Base-by-base conservation (phyloP, 2,329 filamentous ascomycete genomes). In the Leptographium radiaticola region DNA sequence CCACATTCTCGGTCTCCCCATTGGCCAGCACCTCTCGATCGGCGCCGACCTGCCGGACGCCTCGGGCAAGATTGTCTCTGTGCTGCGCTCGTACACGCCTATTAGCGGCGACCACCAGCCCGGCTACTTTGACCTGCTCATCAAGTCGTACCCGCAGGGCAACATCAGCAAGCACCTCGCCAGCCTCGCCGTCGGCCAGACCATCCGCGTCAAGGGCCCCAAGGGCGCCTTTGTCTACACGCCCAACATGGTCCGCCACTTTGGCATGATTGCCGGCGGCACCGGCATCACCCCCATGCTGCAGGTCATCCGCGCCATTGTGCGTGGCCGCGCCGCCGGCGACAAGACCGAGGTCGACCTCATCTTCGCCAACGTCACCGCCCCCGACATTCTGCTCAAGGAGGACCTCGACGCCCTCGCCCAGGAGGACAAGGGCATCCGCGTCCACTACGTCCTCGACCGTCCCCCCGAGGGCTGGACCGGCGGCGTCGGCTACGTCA, bases 201-300 rank as follows among this genome's bases (percentile, higher is more conserved):
- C 79, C 57, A 93, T 98, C 77, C 88, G 88, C 68, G 85, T 97
- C 63, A 84, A 81, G 63, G 93, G 93, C 11, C 93, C 93, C 70
- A 97, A 97, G 79, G 93, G 93, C 62, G 91, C 91, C 63, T 96
- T 98, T 78, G 87, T 95, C 59, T 98, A 98, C 75, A 88, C 85
- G 18, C 89, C 91, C 63, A 96, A 96, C 77, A 91, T 98, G 87
- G 88, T 91, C 63, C 84, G 87, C 60, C 87, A 87, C 71, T 95
- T 98, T 62, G 93, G 90, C 66, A 98, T 98, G 93, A 88, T 98
- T 66, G 89, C 93, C 59, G 93, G 93, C 61, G 93, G 93, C 60
- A 97, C 93, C 38, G 93, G 93, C 62, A 97, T 98, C 69, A 97
- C 93, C 11, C 93, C 93, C 57, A 98, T 98, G 93, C 80, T 97